Base-by-base conservation (phyloP, 1,284 basidiomycete genomes). In the Nidula niveotomentosa region DNA sequence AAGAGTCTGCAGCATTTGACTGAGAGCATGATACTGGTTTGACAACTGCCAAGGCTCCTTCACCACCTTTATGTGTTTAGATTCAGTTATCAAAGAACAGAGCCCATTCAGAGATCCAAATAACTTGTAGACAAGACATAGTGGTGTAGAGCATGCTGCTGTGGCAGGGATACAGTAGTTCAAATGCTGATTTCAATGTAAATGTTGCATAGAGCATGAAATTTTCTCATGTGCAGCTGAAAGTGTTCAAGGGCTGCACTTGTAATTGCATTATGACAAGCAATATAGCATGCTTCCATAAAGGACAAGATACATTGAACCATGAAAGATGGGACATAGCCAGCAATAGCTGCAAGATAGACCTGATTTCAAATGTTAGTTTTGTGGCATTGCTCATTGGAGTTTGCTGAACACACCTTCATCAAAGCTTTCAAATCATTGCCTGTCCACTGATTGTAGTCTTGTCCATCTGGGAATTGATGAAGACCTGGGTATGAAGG, bases 271-370 rank as follows among this genome's bases (percentile, higher is more conserved):
- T 51, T 52, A 2, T 60, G 64, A 0, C 70, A 66, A 3, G 64
- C 64, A 8, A 74, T 57, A 53, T 77, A 78, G 51, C 68, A 72
- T 18, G 68, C 67, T 13, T 75, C 68, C 0, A 73, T 53, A 49
- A 74, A 70, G 0, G 66, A 53, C 0, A 53, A n/a, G 1, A 75
- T 36, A 2, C 60, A 55, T n/a, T 60, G 44, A 6, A 71, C 62
- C 53, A 72, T 68, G 7, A 54, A 23, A 2, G 54, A 15, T 1
- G 67, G 69, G 1, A 72, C 59, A 60, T 65, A 59, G 12, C 65
- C 68, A 2, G 44, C 52, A 49, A 71, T 67, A 8, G 68, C 66
- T 2, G 69, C 53, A 13, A 70, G 57, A 54, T 62, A 68, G 8
- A 72, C 64, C 66, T 66, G 2, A 10, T 39, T 15, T 10, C 9